Base-by-base conservation (phyloP, 768 basidiomycete species). In the Leccinum obscurum region DNA sequence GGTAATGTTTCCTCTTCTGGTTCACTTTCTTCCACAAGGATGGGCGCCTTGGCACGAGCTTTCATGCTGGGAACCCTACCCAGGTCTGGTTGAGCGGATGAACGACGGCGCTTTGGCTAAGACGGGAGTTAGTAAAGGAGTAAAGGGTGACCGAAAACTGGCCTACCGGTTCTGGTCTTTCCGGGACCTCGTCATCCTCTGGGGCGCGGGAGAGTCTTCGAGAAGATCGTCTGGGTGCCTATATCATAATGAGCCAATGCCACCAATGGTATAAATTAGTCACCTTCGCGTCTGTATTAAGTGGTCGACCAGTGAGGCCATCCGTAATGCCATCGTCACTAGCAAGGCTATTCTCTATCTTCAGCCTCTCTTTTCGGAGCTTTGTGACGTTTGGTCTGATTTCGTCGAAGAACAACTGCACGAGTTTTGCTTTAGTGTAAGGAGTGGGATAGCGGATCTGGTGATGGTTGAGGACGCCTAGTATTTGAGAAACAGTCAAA, bases 281-380 rank as follows among this genome's bases (percentile, higher is more conserved):
- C 53, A 85, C 86, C 77, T 81, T 82, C 52, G 71, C 67, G 53
- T 73, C 76, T 50, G 76, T 79, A 66, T 74, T 78, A 60, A 93
- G 72, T 37, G 82, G 87, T 70, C 81, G 74, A n/a, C 92, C 92
- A 7, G 92, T 93, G n/a, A 86, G 62, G 22, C 92, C 92, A 71
- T 94, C 90, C 41, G 78, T 85, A 55, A 94, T 93, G 5, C 92
- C 92, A 58, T 91, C 87, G 61, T 90, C 89, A 67, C 90, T 93
- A 6, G 93, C 86, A 54, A 81, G 72, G 63, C 89, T 92, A 55
- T 85, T 86, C 71, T 85, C 83, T 63, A 80, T 83, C 76, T 84
- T 85, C 41, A 86, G 59, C 51, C 85, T 79, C 62, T 92, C 87
- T 60, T 80, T 85, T 72, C 82, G 86, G 58, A 89, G 75, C 64